Base-by-base conservation (phyloP, 2,329 filamentous ascomycete genomes). In the Aureobasidium pullulans region DNA sequence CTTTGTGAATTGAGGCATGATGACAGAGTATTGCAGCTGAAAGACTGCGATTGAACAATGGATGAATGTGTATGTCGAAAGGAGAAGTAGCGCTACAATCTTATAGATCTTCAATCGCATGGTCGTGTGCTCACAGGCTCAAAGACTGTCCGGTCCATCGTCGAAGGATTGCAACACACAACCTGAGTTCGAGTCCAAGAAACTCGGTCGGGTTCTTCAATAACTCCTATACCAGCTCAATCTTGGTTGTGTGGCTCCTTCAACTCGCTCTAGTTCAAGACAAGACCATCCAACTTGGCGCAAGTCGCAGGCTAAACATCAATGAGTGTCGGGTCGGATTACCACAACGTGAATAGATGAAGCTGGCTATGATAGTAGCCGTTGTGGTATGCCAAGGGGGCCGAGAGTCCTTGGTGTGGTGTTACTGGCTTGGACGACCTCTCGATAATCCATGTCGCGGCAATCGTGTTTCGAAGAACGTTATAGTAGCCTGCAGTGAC, bases 381-480 rank as follows among this genome's bases (percentile, higher is more conserved):
- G 44, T 48, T 48, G n/a, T 48, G 15, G 44, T 48, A n/a, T 48
- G 44, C 44, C 44, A 48, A 48, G 44, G n/a, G 44, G 29, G 44
- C 44, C 32, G 44, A 32, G 19, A 6, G 15, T 11, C 29, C 44
- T 48, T 48, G 29, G 44, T 48, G 34, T 48, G 19, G 29, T 3
- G 10, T 2, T 10, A 13, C 16, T 34, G 44, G 44, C 44, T 48
- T 48, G 29, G 28, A 1, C 8, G 7, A 9, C 15, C 44, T 28
- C 44, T 48, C 44, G 34, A 28, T n/a, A 19, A 28, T 9, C 29
- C 13, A 10, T 1, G 8, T 6, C 16, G 44, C 29, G 29, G 44
- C 29, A 48, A 31, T n/a, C 29, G 7, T n/a, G 9, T 28, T 19
- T 1, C 16, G 6, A 2, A 13, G 11, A 8, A 42, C 6, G 16